phyloP scores from a whole-genome alignment of 352 stramenopile species.

The Phytopythium helicoides region DNA sequence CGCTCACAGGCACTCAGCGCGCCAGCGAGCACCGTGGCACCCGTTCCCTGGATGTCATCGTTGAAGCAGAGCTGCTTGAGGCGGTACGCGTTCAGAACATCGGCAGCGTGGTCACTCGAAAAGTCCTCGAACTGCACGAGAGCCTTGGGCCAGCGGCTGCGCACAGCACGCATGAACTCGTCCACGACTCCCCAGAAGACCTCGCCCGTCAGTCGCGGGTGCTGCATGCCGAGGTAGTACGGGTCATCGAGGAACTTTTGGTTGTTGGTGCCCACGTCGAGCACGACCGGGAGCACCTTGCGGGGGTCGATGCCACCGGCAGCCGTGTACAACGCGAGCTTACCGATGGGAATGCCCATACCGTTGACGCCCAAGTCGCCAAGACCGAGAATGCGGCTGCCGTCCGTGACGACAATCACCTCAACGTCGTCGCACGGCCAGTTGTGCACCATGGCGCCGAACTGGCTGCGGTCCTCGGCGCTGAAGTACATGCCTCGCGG shows the following conservation, averaged over 20 bases:
- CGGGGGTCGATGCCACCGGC: conserved; percentile 93
- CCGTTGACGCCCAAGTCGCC: conserved; percentile 96
- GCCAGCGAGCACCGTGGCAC: conserved; percentile 92
- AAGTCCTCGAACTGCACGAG: conserved; percentile 98
- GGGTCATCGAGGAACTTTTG: conserved; percentile 90
- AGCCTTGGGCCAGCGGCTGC: conserved; percentile 90
- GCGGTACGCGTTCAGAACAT: conserved; percentile 95
- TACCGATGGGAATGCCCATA: conserved; percentile 98
- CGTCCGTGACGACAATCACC: conserved; percentile 97
- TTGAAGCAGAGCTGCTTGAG: conserved; percentile 95
- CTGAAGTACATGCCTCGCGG: conserved; percentile 96
- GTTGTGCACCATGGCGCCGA: conserved; percentile 92
- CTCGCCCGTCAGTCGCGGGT: conserved; percentile 87
- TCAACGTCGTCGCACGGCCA: conserved; percentile 96
- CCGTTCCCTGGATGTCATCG: conserved; percentile 98
- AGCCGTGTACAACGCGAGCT: conserved; percentile 94
- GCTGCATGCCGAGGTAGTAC: conserved; percentile 94
- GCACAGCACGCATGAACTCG: conserved; percentile 89
- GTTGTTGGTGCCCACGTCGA: conserved; percentile 98
- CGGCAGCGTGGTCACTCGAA: conserved; percentile 82
- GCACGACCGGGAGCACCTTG: conserved; percentile 92
- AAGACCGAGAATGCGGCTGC: conserved; percentile 95
- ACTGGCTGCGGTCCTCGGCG: conserved; percentile 88
- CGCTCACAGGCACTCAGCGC: conserved; percentile 69
- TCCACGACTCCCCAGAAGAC: conserved; percentile 96